Evolutionary conservation across 169 alveolate genomes (phyloP).

Genomic region (Pseudocohnilembus persalinus): DNA sequence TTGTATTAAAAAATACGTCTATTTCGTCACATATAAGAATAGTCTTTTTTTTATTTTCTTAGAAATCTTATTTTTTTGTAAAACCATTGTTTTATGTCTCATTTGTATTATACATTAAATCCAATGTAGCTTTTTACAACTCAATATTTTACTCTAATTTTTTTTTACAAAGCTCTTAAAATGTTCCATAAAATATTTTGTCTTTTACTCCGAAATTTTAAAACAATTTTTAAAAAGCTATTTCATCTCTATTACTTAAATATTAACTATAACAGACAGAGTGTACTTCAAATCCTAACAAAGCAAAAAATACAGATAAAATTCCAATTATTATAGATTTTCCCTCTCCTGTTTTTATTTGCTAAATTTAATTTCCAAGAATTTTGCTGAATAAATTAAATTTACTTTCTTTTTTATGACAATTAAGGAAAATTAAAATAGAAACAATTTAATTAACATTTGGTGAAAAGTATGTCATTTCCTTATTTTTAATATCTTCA

Average conservation of each 20-base stretch:
- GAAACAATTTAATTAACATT: no score
- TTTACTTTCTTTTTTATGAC: no score
- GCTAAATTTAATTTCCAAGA: no score
- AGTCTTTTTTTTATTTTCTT: background rate
- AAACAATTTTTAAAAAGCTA: slow-evolving; percentile 6
- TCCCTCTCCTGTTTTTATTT: no score
- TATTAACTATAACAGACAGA: slow-evolving; percentile 29
- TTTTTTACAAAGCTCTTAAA: slow-evolving; percentile 12
- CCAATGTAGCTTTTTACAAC: background rate
- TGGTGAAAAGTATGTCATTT: no score
- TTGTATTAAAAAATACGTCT: slow-evolving; percentile 23
- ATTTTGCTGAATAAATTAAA: no score
- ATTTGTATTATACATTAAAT: background rate
- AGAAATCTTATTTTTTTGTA: no score
- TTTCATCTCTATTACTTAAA: slow-evolving; percentile 21
- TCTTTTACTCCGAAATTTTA: slow-evolving; percentile 1
- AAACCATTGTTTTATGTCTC: background rate
- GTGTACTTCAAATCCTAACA: no score
- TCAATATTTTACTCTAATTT: background rate
- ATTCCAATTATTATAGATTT: no score
- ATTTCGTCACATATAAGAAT: slow-evolving; percentile 27
- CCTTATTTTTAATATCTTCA: no score
- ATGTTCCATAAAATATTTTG: slow-evolving; percentile 14
- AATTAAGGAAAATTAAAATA: no score
- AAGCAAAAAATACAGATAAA: no score